A percentile compares a stretch with the other conserved stretches of the same genome.
phyloP scores from a whole-genome alignment of 2,329 filamentous ascomycete genomes.

The Dactylellina sp. region DNA sequence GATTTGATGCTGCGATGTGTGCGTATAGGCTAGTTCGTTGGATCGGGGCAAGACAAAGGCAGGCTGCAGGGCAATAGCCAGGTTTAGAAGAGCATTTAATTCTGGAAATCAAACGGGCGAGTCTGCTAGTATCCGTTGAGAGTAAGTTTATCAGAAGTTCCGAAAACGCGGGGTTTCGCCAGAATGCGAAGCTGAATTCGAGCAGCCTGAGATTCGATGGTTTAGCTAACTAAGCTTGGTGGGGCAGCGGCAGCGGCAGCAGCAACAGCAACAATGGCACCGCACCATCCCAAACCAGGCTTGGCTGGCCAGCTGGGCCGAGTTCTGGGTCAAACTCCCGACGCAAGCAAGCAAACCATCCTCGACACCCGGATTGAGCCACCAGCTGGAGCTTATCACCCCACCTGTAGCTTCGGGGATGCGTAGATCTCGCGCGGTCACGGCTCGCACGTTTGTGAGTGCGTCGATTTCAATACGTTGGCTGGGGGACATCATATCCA shows the following conservation, averaged over 20 bases:
- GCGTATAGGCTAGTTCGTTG: too few species aligned
- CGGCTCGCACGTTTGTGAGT: constrained; percentile 13
- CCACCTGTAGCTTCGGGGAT: constrained; percentile 5
- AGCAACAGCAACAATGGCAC: too few species aligned
- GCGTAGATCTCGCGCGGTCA: constrained; percentile 53
- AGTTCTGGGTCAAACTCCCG: constrained; percentile 25
- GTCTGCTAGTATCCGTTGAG: background rate
- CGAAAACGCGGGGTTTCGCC: constrained; percentile 35
- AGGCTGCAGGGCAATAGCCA: too few species aligned
- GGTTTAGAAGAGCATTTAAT: background rate
- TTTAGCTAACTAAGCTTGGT: background rate
- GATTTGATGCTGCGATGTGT: too few species aligned
- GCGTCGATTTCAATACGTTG: constrained; percentile 1
- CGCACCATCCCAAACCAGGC: too few species aligned
- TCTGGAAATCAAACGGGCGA: too few species aligned
- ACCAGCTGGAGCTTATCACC: constrained; percentile 12
- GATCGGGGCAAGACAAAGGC: too few species aligned
- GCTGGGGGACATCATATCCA: background rate
- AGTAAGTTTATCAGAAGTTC: constrained; percentile 4
- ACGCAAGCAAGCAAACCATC: constrained; percentile 30
- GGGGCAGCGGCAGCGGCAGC: constrained; percentile 12
- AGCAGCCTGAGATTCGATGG: background rate
- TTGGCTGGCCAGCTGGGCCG: background rate
- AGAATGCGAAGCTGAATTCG: constrained; percentile 3
- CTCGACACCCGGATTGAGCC: constrained; percentile 19